Conservation (phyloP, 2,329 filamentous ascomycete species). For the Cordyceps militaris region DNA sequence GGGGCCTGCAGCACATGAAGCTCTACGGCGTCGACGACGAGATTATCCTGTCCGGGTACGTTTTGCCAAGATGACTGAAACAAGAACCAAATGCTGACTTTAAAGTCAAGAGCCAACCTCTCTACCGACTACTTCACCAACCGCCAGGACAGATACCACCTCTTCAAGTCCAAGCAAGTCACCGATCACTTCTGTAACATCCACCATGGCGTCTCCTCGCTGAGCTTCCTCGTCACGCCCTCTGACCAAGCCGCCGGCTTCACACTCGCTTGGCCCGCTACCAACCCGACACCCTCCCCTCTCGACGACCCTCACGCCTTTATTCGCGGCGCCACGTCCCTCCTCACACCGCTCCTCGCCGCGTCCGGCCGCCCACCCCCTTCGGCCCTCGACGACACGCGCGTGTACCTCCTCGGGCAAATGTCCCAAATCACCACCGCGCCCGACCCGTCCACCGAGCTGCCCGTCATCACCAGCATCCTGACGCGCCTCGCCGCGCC, state of each 20-base stretch:
- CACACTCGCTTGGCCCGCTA: conserved; percentile 62
- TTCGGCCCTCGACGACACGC: conserved; percentile 47
- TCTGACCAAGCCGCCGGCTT: conserved; percentile 50
- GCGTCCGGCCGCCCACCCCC: not conserved
- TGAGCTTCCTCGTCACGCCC: conserved; percentile 76
- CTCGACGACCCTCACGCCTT: conserved; percentile 64
- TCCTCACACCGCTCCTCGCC: conserved; percentile 59
- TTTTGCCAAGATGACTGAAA: not conserved
- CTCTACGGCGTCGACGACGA: conserved; percentile 93
- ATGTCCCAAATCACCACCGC: conserved; percentile 78
- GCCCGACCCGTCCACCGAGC: conserved; percentile 79
- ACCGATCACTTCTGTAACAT: conserved; percentile 77
- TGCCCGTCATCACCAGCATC: conserved; percentile 70
- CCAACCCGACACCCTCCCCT: conserved; percentile 70
- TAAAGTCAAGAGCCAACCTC: conserved; percentile 60
- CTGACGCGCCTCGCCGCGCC: conserved; percentile 60
- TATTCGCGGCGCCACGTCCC: conserved; percentile 57
- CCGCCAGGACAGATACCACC: conserved; percentile 86
- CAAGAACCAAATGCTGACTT: conserved; percentile 15
- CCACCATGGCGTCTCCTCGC: conserved; percentile 66
- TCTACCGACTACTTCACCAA: conserved; percentile 95
- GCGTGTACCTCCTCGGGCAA: conserved; percentile 80
- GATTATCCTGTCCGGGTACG: conserved; percentile 83
- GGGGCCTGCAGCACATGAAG: conserved; percentile 99
- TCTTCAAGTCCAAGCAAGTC: conserved; percentile 73